These are phyloP conservation scores for Venustampulla echinocandica DNA, from an alignment of 495 filamentous ascomycete species.

Conservation along the genomic window DNA sequence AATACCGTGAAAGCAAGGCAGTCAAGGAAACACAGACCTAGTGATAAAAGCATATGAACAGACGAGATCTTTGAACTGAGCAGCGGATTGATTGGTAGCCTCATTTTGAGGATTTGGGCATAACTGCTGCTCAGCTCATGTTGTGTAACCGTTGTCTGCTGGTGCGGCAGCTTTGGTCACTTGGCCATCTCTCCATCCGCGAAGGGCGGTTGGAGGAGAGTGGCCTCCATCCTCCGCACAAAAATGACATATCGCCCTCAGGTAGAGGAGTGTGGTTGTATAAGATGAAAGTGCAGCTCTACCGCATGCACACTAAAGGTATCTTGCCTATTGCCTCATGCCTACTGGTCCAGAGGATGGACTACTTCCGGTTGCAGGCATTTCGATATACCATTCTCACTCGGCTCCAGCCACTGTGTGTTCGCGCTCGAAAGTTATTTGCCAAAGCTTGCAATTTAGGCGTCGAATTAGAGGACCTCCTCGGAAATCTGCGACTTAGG, in stretches of 20 bases:
- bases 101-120: conserved; percentile 1
- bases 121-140: conserved; percentile 2
- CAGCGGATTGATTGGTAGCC: conserved; percentile 7
- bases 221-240: neutral
- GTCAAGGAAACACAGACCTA: conserved; percentile 1
- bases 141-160: conserved; percentile 8
- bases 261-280: neutral
- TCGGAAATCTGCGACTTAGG: neutral
- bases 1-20: conserved; percentile 2
- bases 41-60: neutral
- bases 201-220: conserved; percentile 1
- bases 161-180: conserved; percentile 5
- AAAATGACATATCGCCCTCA: neutral
- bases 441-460: neutral
- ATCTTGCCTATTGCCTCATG: conserved; percentile 1
- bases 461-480: neutral
- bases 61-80: neutral
- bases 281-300: neutral
- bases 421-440: neutral
- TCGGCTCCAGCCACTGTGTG: neutral
- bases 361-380: neutral
- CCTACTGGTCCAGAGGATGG: neutral
- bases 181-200: neutral
- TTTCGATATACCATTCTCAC: neutral
- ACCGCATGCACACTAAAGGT: neutral